Evolutionary conservation across 2,329 filamentous ascomycete species (phyloP).

Genomic region (Incumbomyces lentus): DNA sequence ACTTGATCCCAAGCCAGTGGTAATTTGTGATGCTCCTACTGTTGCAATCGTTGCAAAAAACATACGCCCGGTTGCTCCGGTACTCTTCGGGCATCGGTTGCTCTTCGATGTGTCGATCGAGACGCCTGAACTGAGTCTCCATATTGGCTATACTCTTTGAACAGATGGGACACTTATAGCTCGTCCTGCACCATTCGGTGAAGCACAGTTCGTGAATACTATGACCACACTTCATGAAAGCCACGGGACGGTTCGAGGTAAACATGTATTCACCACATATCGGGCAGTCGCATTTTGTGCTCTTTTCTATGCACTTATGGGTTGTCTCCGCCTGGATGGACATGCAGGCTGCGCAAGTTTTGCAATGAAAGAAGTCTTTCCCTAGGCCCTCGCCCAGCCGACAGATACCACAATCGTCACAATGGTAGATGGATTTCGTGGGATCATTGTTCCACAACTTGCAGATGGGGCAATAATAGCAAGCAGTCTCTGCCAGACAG

Average conservation of each 20-base stretch:
- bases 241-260: constrained; percentile 74
- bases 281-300: constrained; percentile 90
- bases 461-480: constrained; percentile 89
- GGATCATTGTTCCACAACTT: constrained; percentile 95
- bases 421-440: constrained; percentile 89
- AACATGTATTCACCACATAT: constrained; percentile 97
- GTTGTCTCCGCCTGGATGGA: constrained; percentile 73
- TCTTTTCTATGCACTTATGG: constrained; percentile 89
- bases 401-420: constrained; percentile 90
- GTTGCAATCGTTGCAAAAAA: constrained; percentile 91
- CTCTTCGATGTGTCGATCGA: constrained; percentile 73
- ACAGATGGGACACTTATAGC: constrained; percentile 94
- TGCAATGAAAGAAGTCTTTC: constrained; percentile 97
- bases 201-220: constrained; percentile 90
- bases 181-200: constrained; percentile 73
- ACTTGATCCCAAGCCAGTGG: constrained; percentile 92
- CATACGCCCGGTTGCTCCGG: constrained; percentile 64
- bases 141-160: constrained; percentile 96
- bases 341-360: constrained; percentile 92
- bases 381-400: constrained; percentile 80
- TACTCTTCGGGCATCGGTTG: constrained; percentile 92
- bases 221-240: constrained; percentile 92
- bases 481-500: constrained; percentile 68
- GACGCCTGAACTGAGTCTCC: constrained; percentile 84
- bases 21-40: constrained; percentile 77